These are phyloP conservation scores for Silene uniflora DNA, from an alignment of 148 eudicot species.

Conservation along the genomic window DNA sequence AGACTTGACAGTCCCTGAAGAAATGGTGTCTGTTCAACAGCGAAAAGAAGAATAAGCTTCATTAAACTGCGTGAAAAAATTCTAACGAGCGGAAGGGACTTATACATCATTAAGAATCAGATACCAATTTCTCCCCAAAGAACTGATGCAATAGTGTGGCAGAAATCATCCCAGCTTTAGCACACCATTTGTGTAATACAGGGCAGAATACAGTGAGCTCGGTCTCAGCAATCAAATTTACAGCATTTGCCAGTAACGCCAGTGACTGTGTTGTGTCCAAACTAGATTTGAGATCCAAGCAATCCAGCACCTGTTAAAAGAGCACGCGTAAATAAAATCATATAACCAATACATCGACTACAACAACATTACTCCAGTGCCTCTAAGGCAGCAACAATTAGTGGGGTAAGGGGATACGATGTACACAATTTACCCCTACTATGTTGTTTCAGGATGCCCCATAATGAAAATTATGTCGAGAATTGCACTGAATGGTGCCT, in stretches of 20 bases:
- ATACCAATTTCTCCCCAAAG: conserved; percentile 75
- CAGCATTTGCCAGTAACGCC: conserved; percentile 60
- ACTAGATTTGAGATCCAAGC: conserved; percentile 41
- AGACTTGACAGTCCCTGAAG: conserved; percentile 53
- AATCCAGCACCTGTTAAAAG: conserved; percentile 39
- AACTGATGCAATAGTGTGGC: conserved; percentile 54
- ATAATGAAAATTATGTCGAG: background rate
- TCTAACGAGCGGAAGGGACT: background rate
- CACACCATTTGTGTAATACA: conserved; percentile 53
- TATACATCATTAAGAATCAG: conserved; percentile 17
- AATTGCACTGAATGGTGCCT: background rate
- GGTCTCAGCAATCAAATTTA: conserved; percentile 53
- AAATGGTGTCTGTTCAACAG: conserved; percentile 51
- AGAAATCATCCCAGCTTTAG: conserved; percentile 70
- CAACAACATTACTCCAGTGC: background rate
- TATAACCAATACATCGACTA: background rate
- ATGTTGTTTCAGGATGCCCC: background rate
- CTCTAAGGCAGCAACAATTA: background rate
- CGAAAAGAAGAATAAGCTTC: background rate
- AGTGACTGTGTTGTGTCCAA: conserved; percentile 48
- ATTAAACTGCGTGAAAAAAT: background rate
- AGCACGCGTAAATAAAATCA: background rate
- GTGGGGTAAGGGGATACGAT: background rate
- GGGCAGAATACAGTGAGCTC: conserved; percentile 56
- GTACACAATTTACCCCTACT: background rate